Percentiles rank a stretch among this genome's conserved stretches.
Evolutionary conservation across 495 filamentous ascomycete species (phyloP).

Genomic region (Xylaria telfairii): DNA sequence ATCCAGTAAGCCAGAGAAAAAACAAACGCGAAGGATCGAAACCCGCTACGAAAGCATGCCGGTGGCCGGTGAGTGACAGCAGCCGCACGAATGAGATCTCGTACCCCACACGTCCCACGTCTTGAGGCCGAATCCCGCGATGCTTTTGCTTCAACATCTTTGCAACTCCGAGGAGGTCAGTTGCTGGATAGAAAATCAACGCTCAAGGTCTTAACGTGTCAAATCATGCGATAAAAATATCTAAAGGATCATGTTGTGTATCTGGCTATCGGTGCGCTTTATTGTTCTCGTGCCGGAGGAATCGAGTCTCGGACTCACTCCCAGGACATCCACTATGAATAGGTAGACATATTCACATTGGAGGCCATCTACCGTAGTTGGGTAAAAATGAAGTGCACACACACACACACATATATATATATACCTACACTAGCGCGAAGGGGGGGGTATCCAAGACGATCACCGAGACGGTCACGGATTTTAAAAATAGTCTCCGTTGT

Average conservation of each 20-base stretch:
- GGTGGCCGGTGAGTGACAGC: not conserved
- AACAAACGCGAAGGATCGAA: not conserved
- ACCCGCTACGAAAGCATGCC: not conserved
- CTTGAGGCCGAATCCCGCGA: not conserved
- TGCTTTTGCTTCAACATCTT: not conserved
- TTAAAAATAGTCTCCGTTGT: too few relatives aligned
- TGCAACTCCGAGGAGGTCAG: not conserved
- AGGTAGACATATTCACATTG: not conserved
- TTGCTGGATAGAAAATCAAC: not conserved
- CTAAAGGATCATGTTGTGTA: not conserved
- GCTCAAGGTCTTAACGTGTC: not conserved
- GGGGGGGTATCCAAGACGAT: too few relatives aligned
- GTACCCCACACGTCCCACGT: not conserved
- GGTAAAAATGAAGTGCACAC: not conserved
- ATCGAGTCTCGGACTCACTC: not conserved
- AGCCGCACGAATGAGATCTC: slow-evolving; percentile 10
- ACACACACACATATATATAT: too few relatives aligned
- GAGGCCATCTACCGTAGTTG: not conserved
- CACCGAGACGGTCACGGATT: too few relatives aligned
- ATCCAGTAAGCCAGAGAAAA: not conserved
- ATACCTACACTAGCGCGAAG: too few relatives aligned
- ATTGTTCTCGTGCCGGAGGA: not conserved
- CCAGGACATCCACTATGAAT: not conserved
- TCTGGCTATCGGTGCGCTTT: not conserved
- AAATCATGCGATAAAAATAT: not conserved